Evolutionary conservation across 129 eudicot genomes (phyloP), one percentile per base, ranked within the genome.

Genomic region (Pittosporum tobira): DNA sequence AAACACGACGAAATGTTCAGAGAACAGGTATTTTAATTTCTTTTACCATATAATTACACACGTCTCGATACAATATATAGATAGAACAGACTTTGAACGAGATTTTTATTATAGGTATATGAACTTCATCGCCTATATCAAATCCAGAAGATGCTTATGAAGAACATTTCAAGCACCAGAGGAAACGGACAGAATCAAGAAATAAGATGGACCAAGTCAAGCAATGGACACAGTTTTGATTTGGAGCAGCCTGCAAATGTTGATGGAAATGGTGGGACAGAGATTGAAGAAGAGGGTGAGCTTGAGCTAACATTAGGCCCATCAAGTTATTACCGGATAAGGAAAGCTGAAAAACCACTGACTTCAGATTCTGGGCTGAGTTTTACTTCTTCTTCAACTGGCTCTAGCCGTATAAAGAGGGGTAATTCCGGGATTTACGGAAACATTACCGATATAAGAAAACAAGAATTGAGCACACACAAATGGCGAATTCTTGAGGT

Each of bases 1-100:
- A 93, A 81, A 86, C 99, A 93, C 67, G 99, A 93, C 66, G 82
- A 93, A 69, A 81, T 80, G 42, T 93, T 93, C 75, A 80, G 79
- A 73, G 81, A 87, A 56, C 99, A 93, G 94, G 99, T 93, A 64
- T n/a, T n/a, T n/a, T n/a, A n/a, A n/a, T n/a, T n/a, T n/a, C n/a
- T n/a, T n/a, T n/a, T n/a, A n/a, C n/a, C n/a, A n/a, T n/a, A n/a
- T n/a, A n/a, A n/a, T n/a, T n/a, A n/a, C n/a, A n/a, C n/a, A n/a
- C n/a, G n/a, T n/a, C n/a, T n/a, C n/a, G n/a, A n/a, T n/a, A n/a
- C n/a, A n/a, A n/a, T n/a, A n/a, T n/a, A n/a, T n/a, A n/a, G n/a
- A n/a, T n/a, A n/a, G n/a, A n/a, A n/a, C n/a, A n/a, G n/a, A n/a
- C n/a, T n/a, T n/a, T n/a, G n/a, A n/a, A n/a, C n/a, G n/a, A n/a